Conservation (phyloP, 2,329 filamentous ascomycete genomes). For the Apiospora koreana region DNA sequence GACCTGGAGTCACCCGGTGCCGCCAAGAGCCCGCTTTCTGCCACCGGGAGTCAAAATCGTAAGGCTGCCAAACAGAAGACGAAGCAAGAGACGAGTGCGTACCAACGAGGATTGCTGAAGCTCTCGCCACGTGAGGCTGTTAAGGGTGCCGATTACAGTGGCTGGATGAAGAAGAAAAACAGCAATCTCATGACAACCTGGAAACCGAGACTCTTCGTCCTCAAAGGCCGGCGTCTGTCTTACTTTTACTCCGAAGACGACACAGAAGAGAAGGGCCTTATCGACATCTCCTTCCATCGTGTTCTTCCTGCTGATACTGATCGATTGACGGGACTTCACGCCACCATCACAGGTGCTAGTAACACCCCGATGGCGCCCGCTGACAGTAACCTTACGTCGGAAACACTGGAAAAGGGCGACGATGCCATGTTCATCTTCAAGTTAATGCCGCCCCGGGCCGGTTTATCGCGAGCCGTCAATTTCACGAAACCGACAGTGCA, state of each 20-base stretch:
- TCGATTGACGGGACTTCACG: conserved; percentile 85
- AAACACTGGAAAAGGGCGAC: conserved; percentile 45
- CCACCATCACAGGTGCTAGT: conserved; percentile 86
- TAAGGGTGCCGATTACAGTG: conserved; percentile 84
- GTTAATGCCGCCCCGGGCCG: conserved; percentile 84
- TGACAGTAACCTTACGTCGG: conserved; percentile 44
- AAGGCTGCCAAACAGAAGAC: conserved; percentile 63
- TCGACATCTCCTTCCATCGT: conserved; percentile 96
- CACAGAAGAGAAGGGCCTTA: conserved; percentile 89
- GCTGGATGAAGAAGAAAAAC: conserved; percentile 99
- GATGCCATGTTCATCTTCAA: conserved; percentile 97
- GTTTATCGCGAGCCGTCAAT: conserved; percentile 86
- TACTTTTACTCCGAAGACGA: conserved; percentile 97
- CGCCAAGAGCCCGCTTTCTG: conserved; percentile 56
- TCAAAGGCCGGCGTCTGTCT: conserved; percentile 85
- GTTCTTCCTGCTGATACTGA: conserved; percentile 95
- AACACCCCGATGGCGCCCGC: conserved; percentile 60
- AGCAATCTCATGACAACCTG: conserved; percentile 95
- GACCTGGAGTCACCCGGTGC: conserved; percentile 76
- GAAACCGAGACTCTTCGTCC: conserved; percentile 94
- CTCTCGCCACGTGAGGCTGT: conserved; percentile 83
- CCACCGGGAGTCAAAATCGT: conserved; percentile 41
- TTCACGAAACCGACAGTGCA: conserved; percentile 98
- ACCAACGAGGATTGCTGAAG: conserved; percentile 81
- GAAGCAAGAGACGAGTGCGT: conserved; percentile 95